These are phyloP conservation scores for Poa pratensis DNA, from an alignment of 176 grass and related monocot genomes.

Conservation along the genomic window DNA sequence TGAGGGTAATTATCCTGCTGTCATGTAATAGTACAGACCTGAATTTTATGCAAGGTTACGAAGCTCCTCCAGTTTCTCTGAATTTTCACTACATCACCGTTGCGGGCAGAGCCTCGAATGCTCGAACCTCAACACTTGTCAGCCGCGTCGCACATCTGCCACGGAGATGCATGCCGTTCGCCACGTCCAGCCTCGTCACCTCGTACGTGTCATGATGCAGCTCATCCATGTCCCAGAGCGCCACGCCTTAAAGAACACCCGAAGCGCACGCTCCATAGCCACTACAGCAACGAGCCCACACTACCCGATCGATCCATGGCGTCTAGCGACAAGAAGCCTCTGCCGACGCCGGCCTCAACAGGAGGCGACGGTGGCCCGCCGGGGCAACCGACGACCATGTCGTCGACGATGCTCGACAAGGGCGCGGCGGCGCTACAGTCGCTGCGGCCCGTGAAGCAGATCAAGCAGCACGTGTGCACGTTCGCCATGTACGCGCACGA, in stretches of 20 bases:
- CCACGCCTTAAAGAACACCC: slow-evolving; percentile 25
- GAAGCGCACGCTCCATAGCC: background rate
- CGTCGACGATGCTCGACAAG: slow-evolving; percentile 63
- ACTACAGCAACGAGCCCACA: background rate
- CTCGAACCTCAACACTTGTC: too few species aligned
- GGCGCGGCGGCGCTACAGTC: slow-evolving; percentile 73
- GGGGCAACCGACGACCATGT: slow-evolving; percentile 51
- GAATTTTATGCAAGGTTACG: background rate
- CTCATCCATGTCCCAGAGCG: background rate
- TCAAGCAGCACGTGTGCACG: slow-evolving; percentile 84
- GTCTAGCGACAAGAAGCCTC: slow-evolving; percentile 64
- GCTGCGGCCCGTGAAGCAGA: slow-evolving; percentile 70
- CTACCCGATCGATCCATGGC: slow-evolving; percentile 43
- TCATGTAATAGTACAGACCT: background rate
- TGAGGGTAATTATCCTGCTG: background rate
- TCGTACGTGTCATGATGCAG: slow-evolving; percentile 14
- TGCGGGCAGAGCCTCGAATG: background rate
- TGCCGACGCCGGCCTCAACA: slow-evolving; percentile 29
- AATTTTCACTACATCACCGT: background rate
- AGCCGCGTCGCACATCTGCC: slow-evolving; percentile 10
- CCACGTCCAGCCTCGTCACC: slow-evolving; percentile 47
- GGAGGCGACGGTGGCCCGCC: slow-evolving; percentile 25
- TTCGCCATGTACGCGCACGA: slow-evolving; percentile 81
- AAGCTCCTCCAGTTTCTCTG: background rate
- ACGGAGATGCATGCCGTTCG: slow-evolving; percentile 51